Percentiles rank a stretch among this genome's conserved stretches.
These are phyloP conservation scores for Dothiorella sarmentorum DNA, from an alignment of 2,329 filamentous ascomycete genomes.

Conservation along the genomic window DNA sequence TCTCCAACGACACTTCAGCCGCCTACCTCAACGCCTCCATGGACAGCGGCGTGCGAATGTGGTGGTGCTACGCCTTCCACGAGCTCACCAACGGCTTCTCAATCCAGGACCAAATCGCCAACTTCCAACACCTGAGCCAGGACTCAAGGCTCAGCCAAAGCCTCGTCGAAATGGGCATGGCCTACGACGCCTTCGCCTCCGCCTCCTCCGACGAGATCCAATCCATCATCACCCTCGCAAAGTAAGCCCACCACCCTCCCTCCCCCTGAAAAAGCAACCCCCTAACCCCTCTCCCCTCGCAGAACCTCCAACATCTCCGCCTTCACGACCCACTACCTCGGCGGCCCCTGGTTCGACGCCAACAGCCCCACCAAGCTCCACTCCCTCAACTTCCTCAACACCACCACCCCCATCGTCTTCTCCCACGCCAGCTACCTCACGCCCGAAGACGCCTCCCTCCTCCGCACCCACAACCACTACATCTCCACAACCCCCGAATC, in stretches of 20 bases:
- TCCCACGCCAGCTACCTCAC: constrained; percentile 51
- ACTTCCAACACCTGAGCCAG: constrained; percentile 16
- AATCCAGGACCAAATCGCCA: constrained; percentile 16
- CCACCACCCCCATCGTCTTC: constrained; percentile 49
- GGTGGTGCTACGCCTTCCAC: constrained; percentile 47
- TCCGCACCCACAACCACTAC: constrained; percentile 51
- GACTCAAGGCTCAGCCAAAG: constrained; percentile 7
- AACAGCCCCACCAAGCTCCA: constrained; percentile 43
- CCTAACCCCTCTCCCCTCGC: neutral
- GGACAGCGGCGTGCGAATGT: constrained; percentile 46
- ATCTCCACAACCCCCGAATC: constrained; percentile 58
- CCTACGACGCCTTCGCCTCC: constrained; percentile 19
- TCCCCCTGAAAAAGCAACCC: neutral
- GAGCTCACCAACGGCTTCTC: constrained; percentile 25
- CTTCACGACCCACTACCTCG: constrained; percentile 41
- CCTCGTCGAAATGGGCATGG: constrained; percentile 20
- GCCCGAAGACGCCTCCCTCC: constrained; percentile 37
- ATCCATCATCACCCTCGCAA: constrained; percentile 1
- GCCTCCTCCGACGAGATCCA: constrained; percentile 18
- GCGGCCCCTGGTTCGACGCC: constrained; percentile 23
- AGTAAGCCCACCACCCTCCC: neutral
- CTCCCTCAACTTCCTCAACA: constrained; percentile 41
- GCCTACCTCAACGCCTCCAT: constrained; percentile 48
- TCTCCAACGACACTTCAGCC: constrained; percentile 41
- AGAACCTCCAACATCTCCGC: constrained; percentile 28